Conservation (phyloP, 345 rosid species). For the Bruguiera parviflora region DNA sequence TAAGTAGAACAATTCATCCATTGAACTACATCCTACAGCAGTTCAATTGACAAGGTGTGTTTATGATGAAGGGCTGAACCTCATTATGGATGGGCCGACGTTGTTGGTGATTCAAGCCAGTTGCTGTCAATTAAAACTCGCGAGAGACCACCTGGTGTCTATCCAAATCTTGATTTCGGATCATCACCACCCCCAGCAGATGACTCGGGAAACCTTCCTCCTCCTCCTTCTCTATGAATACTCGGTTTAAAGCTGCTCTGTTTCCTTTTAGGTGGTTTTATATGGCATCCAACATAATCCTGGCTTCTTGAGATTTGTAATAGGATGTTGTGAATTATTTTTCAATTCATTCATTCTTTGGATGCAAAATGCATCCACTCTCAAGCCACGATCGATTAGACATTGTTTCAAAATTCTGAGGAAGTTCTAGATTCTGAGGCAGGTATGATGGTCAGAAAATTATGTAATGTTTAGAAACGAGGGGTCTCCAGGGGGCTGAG, state of each 20-base stretch:
- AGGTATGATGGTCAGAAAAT: too few species aligned
- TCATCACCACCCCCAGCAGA: conserved; percentile 47
- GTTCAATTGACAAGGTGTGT: neutral
- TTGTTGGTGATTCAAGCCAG: conserved; percentile 85
- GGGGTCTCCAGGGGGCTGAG: too few species aligned
- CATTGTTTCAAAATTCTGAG: neutral
- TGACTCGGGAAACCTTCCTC: conserved; percentile 31
- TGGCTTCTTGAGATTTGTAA: conserved; percentile 16
- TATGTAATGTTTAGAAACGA: too few species aligned
- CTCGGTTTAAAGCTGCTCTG: conserved; percentile 3
- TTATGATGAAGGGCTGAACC: conserved; percentile 75
- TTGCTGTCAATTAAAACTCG: conserved; percentile 71
- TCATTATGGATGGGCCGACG: conserved; percentile 98
- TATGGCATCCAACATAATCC: conserved; percentile 7
- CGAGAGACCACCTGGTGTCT: conserved; percentile 87
- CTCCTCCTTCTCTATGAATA: conserved; percentile 18
- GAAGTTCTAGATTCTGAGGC: neutral
- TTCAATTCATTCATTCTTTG: conserved; percentile 41
- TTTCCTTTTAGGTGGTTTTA: conserved; percentile 19
- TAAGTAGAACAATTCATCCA: too few species aligned
- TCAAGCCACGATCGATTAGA: neutral
- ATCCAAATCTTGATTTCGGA: conserved; percentile 69
- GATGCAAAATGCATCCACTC: conserved; percentile 18
- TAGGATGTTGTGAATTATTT: conserved; percentile 8
- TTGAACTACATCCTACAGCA: too few species aligned